Base-by-base conservation (phyloP, 164 flowering plant genomes). In the Sedum album region DNA sequence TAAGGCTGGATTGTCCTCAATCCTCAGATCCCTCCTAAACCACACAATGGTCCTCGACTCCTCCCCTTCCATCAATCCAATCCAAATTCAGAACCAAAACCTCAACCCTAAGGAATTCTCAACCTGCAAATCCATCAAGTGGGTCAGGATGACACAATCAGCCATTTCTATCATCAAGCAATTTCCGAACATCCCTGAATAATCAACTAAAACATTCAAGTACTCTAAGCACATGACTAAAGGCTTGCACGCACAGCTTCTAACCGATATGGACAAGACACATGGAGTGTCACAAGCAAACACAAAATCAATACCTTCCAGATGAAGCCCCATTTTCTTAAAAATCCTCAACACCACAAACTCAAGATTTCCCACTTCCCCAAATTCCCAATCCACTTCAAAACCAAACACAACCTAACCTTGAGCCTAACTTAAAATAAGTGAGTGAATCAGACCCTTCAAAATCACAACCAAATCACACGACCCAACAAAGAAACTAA, bases 1-100 rank as follows among this genome's bases (percentile, higher is more conserved):
- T 68, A 93, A 81, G 63, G 96, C 96, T 30, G 93, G 98, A 75
- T 93, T 93, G 77, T 93, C 98, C 72, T 90, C 96, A 72, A 93
- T 82, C 75, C 98, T 87, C 17, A 93, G 83, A 81, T 93, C 98
- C 82, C 93, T 88, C 76, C 98, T 85, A 77, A 93, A 90, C 98
- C 98, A 93, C 74, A 93, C 88, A 74, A 93, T 77, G 25, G 91
- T 86, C 79, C 74, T 87, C 51, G 70, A 72, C 51, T 74, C 72
- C 51, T 74, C 67, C 73, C 75, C 70, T 48, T 77, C 77, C 94
- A 85, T 86, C 38, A 25, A 31, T 63, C 23, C 13, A 41, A 21
- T 36, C 48, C 18, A 23, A 60, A 63, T 62, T 69, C 61, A 35
- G 14, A 46, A 23, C n/a, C 60, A 35, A 57, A 39, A 11, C 17